These are phyloP conservation scores for Xylaria arbuscula DNA, from an alignment of 2,329 filamentous ascomycete genomes.

Conservation along the genomic window DNA sequence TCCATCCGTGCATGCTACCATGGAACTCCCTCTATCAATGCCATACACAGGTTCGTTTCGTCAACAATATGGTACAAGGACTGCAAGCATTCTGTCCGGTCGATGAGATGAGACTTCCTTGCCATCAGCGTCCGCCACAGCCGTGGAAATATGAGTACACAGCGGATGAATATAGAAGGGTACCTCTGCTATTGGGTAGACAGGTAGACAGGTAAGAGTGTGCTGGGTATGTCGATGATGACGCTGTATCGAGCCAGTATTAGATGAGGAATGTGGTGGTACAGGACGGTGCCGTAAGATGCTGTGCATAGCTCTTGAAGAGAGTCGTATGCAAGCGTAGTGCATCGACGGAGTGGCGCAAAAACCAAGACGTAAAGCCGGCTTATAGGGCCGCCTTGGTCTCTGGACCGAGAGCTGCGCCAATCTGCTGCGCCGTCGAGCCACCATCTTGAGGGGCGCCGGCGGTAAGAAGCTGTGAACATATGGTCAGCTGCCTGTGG, in stretches of 20 bases:
- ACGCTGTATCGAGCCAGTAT: slow-evolving; percentile 20
- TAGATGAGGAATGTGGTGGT: slow-evolving; percentile 30
- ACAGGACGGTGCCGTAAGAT: slow-evolving; percentile 23
- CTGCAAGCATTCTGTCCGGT: slow-evolving; percentile 27
- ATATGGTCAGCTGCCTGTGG: slow-evolving; percentile 26
- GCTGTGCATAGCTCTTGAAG: background rate
- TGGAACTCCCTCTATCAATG: slow-evolving; percentile 31
- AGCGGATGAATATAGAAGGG: slow-evolving; percentile 5
- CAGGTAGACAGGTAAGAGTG: background rate
- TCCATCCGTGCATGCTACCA: slow-evolving; percentile 44
- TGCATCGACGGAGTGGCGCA: background rate
- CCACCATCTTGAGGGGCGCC: slow-evolving; percentile 50
- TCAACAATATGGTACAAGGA: slow-evolving; percentile 43
- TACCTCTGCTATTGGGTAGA: slow-evolving; percentile 12
- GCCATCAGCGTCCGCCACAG: slow-evolving; percentile 20
- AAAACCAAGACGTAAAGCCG: background rate
- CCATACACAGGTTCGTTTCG: slow-evolving; percentile 28
- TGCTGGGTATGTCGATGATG: slow-evolving; percentile 13
- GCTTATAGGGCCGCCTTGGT: slow-evolving; percentile 64
- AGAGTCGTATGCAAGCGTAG: slow-evolving; percentile 4
- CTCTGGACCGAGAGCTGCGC: slow-evolving; percentile 61
- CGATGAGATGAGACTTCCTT: slow-evolving; percentile 40
- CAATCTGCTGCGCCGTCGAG: slow-evolving; percentile 62
- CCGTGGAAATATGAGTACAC: slow-evolving; percentile 28
- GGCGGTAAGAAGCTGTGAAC: slow-evolving; percentile 60